Conservation (phyloP, 2,329 filamentous ascomycete species). For the Cordyceps javanica region DNA sequence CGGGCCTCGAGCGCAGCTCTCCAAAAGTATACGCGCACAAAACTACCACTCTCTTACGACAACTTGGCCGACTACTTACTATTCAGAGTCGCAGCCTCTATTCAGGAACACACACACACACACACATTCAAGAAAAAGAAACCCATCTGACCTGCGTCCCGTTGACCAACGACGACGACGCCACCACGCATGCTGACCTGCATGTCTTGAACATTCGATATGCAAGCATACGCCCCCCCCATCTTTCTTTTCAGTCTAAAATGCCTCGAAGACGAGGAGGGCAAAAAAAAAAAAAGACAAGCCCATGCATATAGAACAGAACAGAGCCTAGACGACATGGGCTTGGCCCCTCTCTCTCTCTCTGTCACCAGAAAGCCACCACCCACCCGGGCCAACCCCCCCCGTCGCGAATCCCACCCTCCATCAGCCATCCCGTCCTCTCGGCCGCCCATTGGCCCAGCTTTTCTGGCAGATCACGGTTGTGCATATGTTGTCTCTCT, state of each 20-base stretch:
- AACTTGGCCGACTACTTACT: too few relatives aligned
- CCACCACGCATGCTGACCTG: not conserved
- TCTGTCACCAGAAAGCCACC: too few relatives aligned
- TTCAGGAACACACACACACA: not conserved
- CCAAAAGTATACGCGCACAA: too few relatives aligned
- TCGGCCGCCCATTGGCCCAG: slow-evolving; percentile 3
- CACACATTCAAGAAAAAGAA: not conserved
- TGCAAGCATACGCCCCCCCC: not conserved
- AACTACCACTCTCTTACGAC: too few relatives aligned
- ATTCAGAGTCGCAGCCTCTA: too few relatives aligned
- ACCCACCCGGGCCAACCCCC: too few relatives aligned
- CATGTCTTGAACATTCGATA: not conserved
- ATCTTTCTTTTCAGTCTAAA: not conserved
- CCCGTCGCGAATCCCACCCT: slow-evolving; percentile 3
- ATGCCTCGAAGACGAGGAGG: not conserved
- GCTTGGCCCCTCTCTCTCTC: too few relatives aligned
- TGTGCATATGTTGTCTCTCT: too few relatives aligned
- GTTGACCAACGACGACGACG: not conserved
- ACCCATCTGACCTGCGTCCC: not conserved
- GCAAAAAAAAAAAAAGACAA: not conserved
- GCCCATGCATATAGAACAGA: not conserved
- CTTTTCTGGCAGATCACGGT: not conserved
- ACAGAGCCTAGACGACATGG: too few relatives aligned
- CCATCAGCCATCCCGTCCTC: slow-evolving; percentile 2
- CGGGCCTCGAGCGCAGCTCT: too few relatives aligned